These are phyloP conservation scores for Lentinula boryana DNA, from an alignment of 768 basidiomycete species.

Conservation along the genomic window DNA sequence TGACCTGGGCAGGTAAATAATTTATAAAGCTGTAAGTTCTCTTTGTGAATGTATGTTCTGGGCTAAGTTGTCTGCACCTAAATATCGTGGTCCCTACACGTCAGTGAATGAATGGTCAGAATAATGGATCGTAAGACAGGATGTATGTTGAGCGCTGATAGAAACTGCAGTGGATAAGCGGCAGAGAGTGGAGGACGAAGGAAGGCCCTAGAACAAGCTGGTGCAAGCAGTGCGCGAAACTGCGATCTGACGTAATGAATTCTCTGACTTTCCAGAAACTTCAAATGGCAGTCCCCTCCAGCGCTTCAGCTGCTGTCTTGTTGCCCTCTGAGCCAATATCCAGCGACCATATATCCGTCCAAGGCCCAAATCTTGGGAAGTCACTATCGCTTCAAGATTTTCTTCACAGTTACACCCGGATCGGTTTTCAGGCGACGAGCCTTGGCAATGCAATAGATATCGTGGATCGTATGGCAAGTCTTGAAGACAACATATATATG, in stretches of 20 bases:
- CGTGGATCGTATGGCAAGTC: conserved; percentile 84
- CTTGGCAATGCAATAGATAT: conserved; percentile 84
- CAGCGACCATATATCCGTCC: conserved; percentile 58
- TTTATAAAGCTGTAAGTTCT: neutral
- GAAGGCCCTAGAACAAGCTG: too few relatives aligned
- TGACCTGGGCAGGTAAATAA: neutral
- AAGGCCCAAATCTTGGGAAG: conserved; percentile 86
- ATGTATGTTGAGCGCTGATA: too few relatives aligned
- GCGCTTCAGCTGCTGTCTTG: conserved; percentile 71
- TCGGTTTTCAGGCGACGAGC: conserved; percentile 97
- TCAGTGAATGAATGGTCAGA: too few relatives aligned
- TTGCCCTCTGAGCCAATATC: conserved; percentile 71
- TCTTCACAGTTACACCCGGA: conserved; percentile 75
- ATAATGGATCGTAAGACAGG: too few relatives aligned
- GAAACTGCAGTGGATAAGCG: too few relatives aligned
- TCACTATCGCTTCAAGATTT: conserved; percentile 60
- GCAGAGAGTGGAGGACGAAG: too few relatives aligned
- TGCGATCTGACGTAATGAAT: neutral
- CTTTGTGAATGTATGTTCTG: neutral
- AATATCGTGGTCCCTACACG: too few relatives aligned
- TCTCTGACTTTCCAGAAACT: neutral
- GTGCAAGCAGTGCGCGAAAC: too few relatives aligned
- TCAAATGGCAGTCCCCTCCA: conserved; percentile 35
- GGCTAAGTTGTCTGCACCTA: neutral
- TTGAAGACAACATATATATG: neutral